Evolutionary conservation across 2,329 filamentous ascomycete genomes (phyloP), one percentile per base, ranked within the genome.

Genomic region (Tolypocladium sp.): DNA sequence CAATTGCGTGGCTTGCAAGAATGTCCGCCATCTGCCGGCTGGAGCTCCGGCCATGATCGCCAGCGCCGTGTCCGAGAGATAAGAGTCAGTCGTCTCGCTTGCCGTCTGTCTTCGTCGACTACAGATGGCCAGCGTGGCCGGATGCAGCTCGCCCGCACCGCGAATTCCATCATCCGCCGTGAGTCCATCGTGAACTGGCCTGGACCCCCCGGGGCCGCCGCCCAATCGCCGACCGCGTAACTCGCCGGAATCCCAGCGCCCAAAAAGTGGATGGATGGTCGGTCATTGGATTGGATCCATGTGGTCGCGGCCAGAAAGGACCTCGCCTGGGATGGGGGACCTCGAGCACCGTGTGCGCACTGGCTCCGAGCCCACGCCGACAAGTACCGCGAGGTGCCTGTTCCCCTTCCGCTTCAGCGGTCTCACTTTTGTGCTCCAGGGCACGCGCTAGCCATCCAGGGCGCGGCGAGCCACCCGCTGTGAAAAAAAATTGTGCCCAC

Each of bases 301-400:
- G 44, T 33, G 46, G 2, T 15, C 49, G 9, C 49, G 49, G 49
- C 49, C 49, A 27, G 49, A 52, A 52, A 52, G 49, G 49, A 33
- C 2, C 42, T 52, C 44, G 56, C 46, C 46, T 30, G 46, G 46
- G 27, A 52, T 25, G n/a, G 38, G 57, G 27, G 46, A 38, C 38
- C 37, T 35, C 46, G 56, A 54, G 59, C 61, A 62, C 61, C 41
- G 61, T 62, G 55, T 53, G 56, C 57, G 54, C 59, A 62, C 61
- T 56, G 61, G 57, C 55, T 41, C 55, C 51, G 42, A 57, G 41
- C 25, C 54, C 22, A 42, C 49, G 59, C 51, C 60, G 51, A 57
- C 41, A 62, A 20, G 55, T 51, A 60, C 57, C 37, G 5, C 15
- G 15, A 25, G 9, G 30, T 44, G 44, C 55, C 33, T 51, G 35